A percentile compares a stretch with the other conserved stretches of the same genome.
These are phyloP conservation scores for Crithidia expoeki DNA, from an alignment of 208 protist species.

Conservation along the genomic window DNA sequence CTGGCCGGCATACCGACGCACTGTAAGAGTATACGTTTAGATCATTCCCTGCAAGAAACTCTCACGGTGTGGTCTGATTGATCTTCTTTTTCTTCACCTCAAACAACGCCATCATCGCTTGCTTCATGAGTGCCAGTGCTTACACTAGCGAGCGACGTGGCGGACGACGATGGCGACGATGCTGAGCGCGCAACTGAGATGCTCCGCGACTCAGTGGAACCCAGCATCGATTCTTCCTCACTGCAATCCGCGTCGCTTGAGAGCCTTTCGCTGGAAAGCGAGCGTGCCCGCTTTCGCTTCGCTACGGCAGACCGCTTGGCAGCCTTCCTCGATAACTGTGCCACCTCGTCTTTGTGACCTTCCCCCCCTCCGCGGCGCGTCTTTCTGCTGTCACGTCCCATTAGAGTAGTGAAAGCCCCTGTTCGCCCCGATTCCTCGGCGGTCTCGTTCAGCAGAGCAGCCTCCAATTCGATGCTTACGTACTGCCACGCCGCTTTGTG, in stretches of 20 bases:
- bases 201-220: background rate
- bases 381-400: background rate
- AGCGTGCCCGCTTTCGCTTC: constrained; percentile 16
- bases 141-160: background rate
- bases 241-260: background rate
- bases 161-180: constrained; percentile 1
- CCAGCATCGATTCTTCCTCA: background rate
- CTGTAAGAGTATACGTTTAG: background rate
- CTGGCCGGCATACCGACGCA: background rate
- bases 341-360: background rate
- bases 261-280: background rate
- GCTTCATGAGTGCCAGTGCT: background rate
- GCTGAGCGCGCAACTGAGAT: background rate
- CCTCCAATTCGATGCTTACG: constrained; percentile 14
- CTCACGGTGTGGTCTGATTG: background rate
- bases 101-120: background rate
- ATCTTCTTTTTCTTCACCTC: background rate
- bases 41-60: background rate
- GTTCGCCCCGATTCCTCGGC: background rate
- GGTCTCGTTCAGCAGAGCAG: constrained; percentile 18
- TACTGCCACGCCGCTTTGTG: background rate
- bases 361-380: background rate
- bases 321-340: background rate
- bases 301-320: background rate
- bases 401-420: background rate